phyloP scores from a whole-genome alignment of 257 asterid species.

The Henckelia pumila region DNA sequence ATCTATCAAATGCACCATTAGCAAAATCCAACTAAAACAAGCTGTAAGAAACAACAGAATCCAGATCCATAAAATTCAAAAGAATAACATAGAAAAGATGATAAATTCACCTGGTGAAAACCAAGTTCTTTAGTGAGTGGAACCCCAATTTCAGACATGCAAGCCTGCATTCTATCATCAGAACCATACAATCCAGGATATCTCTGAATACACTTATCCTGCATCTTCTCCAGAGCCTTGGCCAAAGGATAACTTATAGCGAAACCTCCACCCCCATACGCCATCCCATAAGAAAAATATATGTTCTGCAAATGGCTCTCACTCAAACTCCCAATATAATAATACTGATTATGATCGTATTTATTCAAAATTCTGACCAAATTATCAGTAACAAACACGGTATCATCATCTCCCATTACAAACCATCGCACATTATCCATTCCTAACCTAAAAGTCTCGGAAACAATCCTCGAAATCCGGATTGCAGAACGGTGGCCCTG shows the following conservation, averaged over 20 bases:
- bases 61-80: not conserved
- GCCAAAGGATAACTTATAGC: slow-evolving; percentile 72
- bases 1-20: slow-evolving; percentile 25
- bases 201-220: slow-evolving; percentile 59
- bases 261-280: slow-evolving; percentile 75
- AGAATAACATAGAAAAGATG: not conserved
- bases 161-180: slow-evolving; percentile 72
- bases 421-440: slow-evolving; percentile 60
- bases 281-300: slow-evolving; percentile 64
- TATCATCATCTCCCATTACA: slow-evolving; percentile 76
- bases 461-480: slow-evolving; percentile 58
- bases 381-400: slow-evolving; percentile 60
- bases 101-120: slow-evolving; percentile 59
- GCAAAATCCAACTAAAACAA: slow-evolving; percentile 18
- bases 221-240: slow-evolving; percentile 58
- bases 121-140: slow-evolving; percentile 76
- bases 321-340: slow-evolving; percentile 61
- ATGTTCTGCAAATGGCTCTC: slow-evolving; percentile 75
- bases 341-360: slow-evolving; percentile 59
- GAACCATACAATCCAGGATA: slow-evolving; percentile 71
- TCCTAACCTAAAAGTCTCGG: slow-evolving; percentile 53
- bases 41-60: not conserved
- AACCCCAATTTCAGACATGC: slow-evolving; percentile 80
- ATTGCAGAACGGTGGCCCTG: slow-evolving; percentile 65
- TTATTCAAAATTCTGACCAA: slow-evolving; percentile 49